Percentiles rank a stretch among this genome's conserved stretches.
Conservation (phyloP, 1,284 basidiomycete species). For the Melampsora allii-populina region DNA sequence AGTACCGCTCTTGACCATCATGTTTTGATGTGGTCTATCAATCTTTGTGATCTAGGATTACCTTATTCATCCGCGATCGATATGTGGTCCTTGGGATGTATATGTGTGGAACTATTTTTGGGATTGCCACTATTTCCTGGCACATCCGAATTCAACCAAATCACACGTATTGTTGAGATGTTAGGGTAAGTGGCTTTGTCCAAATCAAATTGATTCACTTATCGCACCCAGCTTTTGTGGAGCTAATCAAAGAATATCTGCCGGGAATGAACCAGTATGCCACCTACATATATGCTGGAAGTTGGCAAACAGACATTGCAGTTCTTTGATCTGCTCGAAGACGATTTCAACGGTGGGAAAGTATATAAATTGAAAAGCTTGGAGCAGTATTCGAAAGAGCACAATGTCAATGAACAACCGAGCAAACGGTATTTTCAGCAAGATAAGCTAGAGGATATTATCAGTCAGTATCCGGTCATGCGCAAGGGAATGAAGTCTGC, state of each 20-base stretch:
- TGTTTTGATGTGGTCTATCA: too few relatives aligned
- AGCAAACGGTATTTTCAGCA: constrained; percentile 99
- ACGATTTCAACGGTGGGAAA: constrained; percentile 68
- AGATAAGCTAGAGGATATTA: constrained; percentile 86
- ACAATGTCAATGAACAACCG: constrained; percentile 90
- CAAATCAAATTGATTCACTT: neutral
- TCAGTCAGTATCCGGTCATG: constrained; percentile 89
- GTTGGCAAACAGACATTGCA: constrained; percentile 91
- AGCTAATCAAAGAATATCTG: neutral
- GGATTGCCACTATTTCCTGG: constrained; percentile 95
- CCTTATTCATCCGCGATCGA: constrained; percentile 92
- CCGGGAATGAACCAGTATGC: constrained; percentile 59
- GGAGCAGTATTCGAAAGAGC: constrained; percentile 93
- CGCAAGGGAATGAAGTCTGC: constrained; percentile 70
- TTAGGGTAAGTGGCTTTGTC: constrained; percentile 68
- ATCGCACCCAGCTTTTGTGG: neutral
- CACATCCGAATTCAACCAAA: constrained; percentile 98
- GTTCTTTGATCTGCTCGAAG: constrained; percentile 78
- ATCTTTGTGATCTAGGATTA: constrained; percentile 54
- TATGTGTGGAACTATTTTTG: constrained; percentile 95
- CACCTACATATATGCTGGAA: constrained; percentile 89
- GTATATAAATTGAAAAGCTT: constrained; percentile 83
- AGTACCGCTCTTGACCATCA: too few relatives aligned
- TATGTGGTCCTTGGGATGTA: constrained; percentile 94
- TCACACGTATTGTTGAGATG: constrained; percentile 96